Evolutionary conservation across 805 yeast genomes (phyloP), one percentile per base, ranked within the genome.

Genomic region (Candida ascalaphidarum): DNA sequence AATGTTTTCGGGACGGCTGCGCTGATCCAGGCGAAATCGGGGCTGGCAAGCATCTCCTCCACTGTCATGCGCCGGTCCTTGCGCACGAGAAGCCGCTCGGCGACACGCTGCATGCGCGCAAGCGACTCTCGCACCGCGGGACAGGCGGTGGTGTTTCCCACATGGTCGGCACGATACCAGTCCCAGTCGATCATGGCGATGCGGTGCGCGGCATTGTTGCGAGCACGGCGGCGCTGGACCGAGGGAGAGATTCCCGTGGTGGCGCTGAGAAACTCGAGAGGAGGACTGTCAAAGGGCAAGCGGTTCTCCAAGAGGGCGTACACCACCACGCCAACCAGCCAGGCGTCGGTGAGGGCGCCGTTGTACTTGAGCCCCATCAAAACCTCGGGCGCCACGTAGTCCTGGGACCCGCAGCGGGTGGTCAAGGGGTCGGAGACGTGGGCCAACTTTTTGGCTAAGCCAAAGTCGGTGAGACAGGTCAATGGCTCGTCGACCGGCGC

Each of bases 371-470:
- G 65, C 1, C 97, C 97, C 74, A 92, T 73, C 21, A 92, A 59
- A 14, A 92, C 57, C 47, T 92, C 99, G 0, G 98, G 99, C 0
- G 96, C 80, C 5, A 92, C 95, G 44, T 92, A 92, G 50, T 92
- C 98, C 37, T 84, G 96, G 1, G 95, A 83, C 0, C 99, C 98
- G 52, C 98, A 92, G 35, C 97, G 58, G 1, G 97, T 89, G 3
- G 82, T 69, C 15, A 94, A 64, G 32, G 79, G 42, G 15, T 85
- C 81, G 38, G 71, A 61, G 2, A 60, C 65, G 1, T 74, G 69
- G 27, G 69, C 74, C 14, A 89, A 68, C 27, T 65, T 60, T 41
- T 85, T 77, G 8, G 95, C 79, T 16, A 92, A 66, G 0, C 99
- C 98, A 55, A 92, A 80, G 60, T 92, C 99, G 0, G 94, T 78